Base-by-base conservation (phyloP, 2,329 filamentous ascomycete species). In the Alternaria consortialis region DNA sequence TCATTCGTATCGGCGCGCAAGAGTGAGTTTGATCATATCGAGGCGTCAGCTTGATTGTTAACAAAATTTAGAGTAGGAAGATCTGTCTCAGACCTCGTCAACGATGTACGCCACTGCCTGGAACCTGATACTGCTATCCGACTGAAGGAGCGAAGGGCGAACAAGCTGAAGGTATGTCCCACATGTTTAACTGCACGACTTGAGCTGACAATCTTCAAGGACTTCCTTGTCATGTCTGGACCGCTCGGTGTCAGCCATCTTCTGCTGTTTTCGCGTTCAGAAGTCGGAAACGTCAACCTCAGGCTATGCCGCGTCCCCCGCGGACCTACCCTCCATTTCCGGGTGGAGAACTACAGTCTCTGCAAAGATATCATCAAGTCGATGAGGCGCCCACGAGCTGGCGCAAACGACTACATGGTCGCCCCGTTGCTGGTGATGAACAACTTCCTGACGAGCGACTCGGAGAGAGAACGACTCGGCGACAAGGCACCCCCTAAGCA, bases 371-470 rank as follows among this genome's bases (percentile, higher is more conserved):
- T 99, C 4, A 87, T 91, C 70, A 91, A 88, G 75, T 89, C 92
- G 13, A 88, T 96, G 81, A 93, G 91, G 79, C 91, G 93, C 70
- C 93, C 94, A 8, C 88, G 89, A 74, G 91, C 90, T 48, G 92
- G 91, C 65, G 94, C 74, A 47, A 74, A 94, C 77, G 93, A 97
- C 77, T 97, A 92, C 73, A 84, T 91, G 58, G 93, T 89, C 43
- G 89, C 95, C 7, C 95, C 95, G 64, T 81, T 98, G 82, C 86
- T 99, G 44, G 95, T 99, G 68, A 98, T 99, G 95, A 99, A 99
- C 82, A 97, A 97, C 79, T 97, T 99, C 79, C 87, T 87, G 39
- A 90, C 89, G 4, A 86, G 90, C 29, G 84, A 84, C 20, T 56
- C 66, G 7, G 68, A 73, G 20, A 63, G 75, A n/a, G 73, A 75